Base-by-base conservation (phyloP, 768 basidiomycete species). In the Podaxis rugospora region DNA sequence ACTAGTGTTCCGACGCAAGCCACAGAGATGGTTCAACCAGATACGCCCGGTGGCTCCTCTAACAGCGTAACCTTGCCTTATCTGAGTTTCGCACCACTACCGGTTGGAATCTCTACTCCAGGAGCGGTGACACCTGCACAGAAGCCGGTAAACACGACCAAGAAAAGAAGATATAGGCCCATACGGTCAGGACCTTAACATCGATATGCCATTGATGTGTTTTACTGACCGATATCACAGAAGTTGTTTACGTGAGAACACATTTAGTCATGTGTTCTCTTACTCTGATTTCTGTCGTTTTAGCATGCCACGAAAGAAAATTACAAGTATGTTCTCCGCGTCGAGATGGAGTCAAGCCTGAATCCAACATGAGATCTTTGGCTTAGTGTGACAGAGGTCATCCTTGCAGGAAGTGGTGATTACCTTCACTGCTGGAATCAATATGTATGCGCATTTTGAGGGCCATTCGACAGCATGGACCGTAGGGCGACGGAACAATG, bases 221-320 rank as follows among this genome's bases (percentile, higher is more conserved):
- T 27, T 49, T n/a, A 16, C 16, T n/a, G 6, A 44, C 42, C 42
- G 18, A 21, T 44, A 44, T 44, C 14, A 6, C 52, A 66, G 65
- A 55, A 66, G 65, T 28, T 66, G 65, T 58, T 59, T 61, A 49
- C 62, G 65, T 66, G 32, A 54, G 52, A 36, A 44, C 4, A 16
- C 28, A 54, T 21, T 18, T 23, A 10, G 18, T 37, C 13, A 4
- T 7, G 42, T 44, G 42, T 18, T 5, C 37, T 23, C 35, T 54
- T 14, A 14, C 18, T 37, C 18, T 23, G 4, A 54, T 16, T 51
- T 63, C 37, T 13, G 40, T 18, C 37, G 14, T 55, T 11, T 47
- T 32, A 66, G 65, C 64, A 5, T 66, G 65, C 40, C 61, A 66
- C 51, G 65, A 66, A 35, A 61, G 65, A 39, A 66, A 66, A 59